Percentiles rank a stretch among this genome's conserved stretches.
These are phyloP conservation scores for Yarrowia bubula DNA, from an alignment of 805 yeast genomes.

Conservation along the genomic window DNA sequence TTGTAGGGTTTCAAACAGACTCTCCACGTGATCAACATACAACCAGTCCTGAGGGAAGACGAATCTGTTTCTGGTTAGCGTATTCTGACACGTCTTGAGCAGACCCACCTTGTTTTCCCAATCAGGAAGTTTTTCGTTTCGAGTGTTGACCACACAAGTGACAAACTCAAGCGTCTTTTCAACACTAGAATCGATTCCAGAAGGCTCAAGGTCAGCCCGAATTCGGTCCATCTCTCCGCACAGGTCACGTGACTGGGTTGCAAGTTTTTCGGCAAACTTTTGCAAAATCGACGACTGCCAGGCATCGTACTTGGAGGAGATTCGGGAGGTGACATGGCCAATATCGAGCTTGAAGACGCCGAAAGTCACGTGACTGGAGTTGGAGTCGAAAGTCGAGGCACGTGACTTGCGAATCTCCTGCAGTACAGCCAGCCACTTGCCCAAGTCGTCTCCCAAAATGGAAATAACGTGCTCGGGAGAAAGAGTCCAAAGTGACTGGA, in stretches of 20 bases:
- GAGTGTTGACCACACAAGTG: constrained; percentile 41
- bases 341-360: constrained; percentile 50
- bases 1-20: constrained; percentile 45
- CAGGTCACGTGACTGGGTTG: constrained; percentile 37
- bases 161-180: constrained; percentile 43
- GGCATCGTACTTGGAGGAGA: constrained; percentile 53
- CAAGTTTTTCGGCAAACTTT: constrained; percentile 45
- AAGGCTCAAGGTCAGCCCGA: constrained; percentile 43
- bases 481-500: constrained; percentile 62
- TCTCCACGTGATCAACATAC: constrained; percentile 60
- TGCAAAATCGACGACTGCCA: constrained; percentile 53
- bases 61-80: constrained; percentile 47
- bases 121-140: constrained; percentile 30
- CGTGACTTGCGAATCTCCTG: constrained; percentile 47
- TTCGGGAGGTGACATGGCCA: constrained; percentile 53
- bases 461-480: constrained; percentile 44
- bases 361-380: constrained; percentile 43
- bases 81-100: constrained; percentile 43
- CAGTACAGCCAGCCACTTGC: constrained; percentile 51
- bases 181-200: constrained; percentile 42
- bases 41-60: constrained; percentile 56
- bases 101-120: constrained; percentile 34
- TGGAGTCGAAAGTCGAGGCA: constrained; percentile 48
- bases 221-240: constrained; percentile 40
- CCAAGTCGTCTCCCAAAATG: constrained; percentile 41